Evolutionary conservation across 192 early-diverging fungal genomes (phyloP), one percentile per base, ranked within the genome.

Genomic region (Umbelopsis sp.): DNA sequence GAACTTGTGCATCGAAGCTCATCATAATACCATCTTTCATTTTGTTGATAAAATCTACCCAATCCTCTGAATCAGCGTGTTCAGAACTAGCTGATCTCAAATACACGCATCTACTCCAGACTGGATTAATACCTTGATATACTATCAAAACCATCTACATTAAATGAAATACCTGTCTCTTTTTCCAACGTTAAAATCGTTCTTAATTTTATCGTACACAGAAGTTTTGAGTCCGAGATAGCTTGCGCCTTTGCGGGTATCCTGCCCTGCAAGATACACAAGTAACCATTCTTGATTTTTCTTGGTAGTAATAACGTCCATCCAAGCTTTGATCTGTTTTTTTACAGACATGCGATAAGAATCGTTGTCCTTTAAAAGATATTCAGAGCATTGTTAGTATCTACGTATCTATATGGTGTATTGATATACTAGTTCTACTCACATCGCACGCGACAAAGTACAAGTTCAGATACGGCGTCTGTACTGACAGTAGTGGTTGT

Each of bases 241-340:
- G 54, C 74, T 87, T 14, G 85, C 79, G 17, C 83, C 80, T 69
- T 87, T 82, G 20, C 79, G 75, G 44, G 84, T 82, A 31, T 83
- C 85, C 10, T 81, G 78, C 45, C 80, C 84, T 36, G 90, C 83
- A 14, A 94, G 83, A 74, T 92, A 91, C 38, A 95, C 84, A 65
- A 98, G 90, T 34, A 96, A 77, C 94, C 96, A 97, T 74, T 94
- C 94, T 74, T 96, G 94, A 75, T 89, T 92, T 77, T 93, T 93
- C 70, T 92, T 94, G 17, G 81, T 82, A 5, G 82, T 81, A 11
- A 95, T 84, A 12, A 89, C 81, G 45, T 90, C 86, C 16, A 94
- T 75, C 94, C 94, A 97, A 7, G 92, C 86, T 21, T 87, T 81
- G 51, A 97, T 93, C 71, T 91, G 86, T 32, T 86, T 86, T 24